Evolutionary conservation across 108 stramenopile species (phyloP).

Genomic region (Hondaea fermentalgiana): DNA sequence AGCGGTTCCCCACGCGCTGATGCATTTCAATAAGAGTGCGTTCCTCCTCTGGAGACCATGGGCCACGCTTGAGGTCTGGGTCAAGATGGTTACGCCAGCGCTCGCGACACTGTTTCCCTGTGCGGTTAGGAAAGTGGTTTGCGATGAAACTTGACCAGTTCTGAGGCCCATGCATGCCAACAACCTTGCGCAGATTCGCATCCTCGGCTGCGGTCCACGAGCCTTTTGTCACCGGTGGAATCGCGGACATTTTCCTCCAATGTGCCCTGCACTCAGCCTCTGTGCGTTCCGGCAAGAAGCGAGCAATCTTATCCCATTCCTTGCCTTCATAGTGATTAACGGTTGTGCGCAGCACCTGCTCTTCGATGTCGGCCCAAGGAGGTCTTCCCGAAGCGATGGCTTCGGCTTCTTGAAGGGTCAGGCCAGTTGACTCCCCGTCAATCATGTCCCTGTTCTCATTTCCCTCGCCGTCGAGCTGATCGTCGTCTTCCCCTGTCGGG

Average conservation of each 20-base stretch:
- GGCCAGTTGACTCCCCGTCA: no score
- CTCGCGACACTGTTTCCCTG: constrained; percentile 44
- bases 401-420: no score
- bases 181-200: constrained; percentile 32
- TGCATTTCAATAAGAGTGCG: constrained; percentile 29
- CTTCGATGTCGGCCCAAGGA: neutral
- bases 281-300: neutral
- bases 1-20: constrained; percentile 31
- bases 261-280: neutral
- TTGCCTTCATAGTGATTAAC: neutral
- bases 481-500: no score
- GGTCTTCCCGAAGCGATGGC: neutral
- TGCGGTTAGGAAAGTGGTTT: constrained; percentile 28
- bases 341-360: neutral
- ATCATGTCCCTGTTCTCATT: no score
- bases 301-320: neutral
- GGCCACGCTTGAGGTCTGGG: constrained; percentile 36
- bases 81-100: constrained; percentile 49
- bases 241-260: neutral
- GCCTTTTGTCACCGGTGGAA: neutral
- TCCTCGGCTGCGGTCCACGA: constrained; percentile 26
- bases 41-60: constrained; percentile 47
- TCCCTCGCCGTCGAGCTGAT: no score
- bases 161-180: constrained; percentile 31
- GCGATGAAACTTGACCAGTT: constrained; percentile 38